These are phyloP conservation scores for Prunus fruticosa DNA, from an alignment of 306 rosid genomes.

Conservation along the genomic window DNA sequence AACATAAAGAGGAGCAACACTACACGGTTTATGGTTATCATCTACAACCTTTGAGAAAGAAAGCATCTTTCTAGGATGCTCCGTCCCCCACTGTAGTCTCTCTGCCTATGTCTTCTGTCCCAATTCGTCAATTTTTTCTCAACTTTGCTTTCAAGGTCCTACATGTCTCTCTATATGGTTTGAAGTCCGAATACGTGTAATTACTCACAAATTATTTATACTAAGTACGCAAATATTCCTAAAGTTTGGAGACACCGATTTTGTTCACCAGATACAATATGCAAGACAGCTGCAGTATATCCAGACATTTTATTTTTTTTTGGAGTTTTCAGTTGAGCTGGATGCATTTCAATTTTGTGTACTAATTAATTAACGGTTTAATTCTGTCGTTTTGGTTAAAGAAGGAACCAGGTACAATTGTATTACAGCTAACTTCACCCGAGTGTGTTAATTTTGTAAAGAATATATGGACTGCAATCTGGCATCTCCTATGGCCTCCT, in stretches of 20 bases:
- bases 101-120: background rate
- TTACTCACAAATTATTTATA: background rate
- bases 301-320: background rate
- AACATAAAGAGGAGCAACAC: background rate
- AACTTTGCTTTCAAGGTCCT: slow-evolving; percentile 4
- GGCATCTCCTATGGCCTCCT: background rate
- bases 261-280: background rate
- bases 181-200: background rate
- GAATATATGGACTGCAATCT: background rate
- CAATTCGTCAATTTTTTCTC: slow-evolving; percentile 6
- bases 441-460: too few species aligned
- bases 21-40: background rate
- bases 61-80: slow-evolving; percentile 18
- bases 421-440: background rate
- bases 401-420: background rate
- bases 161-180: background rate
- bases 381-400: background rate
- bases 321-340: too few species aligned
- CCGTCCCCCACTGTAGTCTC: background rate
- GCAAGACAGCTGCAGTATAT: background rate
- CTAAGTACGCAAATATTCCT: background rate
- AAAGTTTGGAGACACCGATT: background rate
- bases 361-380: background rate
- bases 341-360: background rate
- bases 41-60: background rate